Base-by-base conservation (phyloP, 1,139 yeast species). In the Saccharomyces hybrid region DNA sequence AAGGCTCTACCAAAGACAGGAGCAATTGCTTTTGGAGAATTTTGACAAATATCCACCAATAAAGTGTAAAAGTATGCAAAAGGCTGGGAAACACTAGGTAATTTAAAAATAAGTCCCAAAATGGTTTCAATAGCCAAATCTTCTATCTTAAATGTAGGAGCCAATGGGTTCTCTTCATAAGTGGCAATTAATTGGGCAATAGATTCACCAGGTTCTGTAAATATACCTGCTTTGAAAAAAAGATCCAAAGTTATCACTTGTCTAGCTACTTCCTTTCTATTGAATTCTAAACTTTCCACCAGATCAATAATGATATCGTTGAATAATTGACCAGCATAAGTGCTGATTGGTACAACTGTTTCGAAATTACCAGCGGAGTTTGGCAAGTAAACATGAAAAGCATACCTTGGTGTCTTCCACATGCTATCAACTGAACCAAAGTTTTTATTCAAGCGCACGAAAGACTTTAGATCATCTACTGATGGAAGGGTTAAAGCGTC, bases 1-100 rank as follows among this genome's bases (percentile, higher is more conserved):
- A 95, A 85, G 2, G 97, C 96, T 61, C 97, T 82, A 49, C 98
- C 99, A 68, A 95, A 83, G 0, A 91, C 96, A 2, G 97, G 97
- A 0, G 98, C 98, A 67, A 91, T 85, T 0, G 95, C 90, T 60
- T 84, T 88, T 3, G 96, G 95, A 30, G 93, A 88, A 72, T 80
- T 76, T 49, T 86, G 83, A 72, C 99, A 93, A 53, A 95, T 88
- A 61, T 93, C 90, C 49, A 90, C 89, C 57, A 95, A 75, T n/a
- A 91, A 82, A 1, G 95, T 79, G 69, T 89, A 89, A 71, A 86
- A 93, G 70, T 90, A 93, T 48, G 90, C 86, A 11, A 75, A 80
- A 47, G 84, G 83, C 59, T 86, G 85, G 34, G 83, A 76, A 0
- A 88, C 76, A 1, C 73, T 67, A 6, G 97, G 97, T 54, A 90